A percentile compares a stretch with the other conserved stretches of the same genome.
phyloP scores from a whole-genome alignment of 768 basidiomycete species.

The Amylocystis lapponica region DNA sequence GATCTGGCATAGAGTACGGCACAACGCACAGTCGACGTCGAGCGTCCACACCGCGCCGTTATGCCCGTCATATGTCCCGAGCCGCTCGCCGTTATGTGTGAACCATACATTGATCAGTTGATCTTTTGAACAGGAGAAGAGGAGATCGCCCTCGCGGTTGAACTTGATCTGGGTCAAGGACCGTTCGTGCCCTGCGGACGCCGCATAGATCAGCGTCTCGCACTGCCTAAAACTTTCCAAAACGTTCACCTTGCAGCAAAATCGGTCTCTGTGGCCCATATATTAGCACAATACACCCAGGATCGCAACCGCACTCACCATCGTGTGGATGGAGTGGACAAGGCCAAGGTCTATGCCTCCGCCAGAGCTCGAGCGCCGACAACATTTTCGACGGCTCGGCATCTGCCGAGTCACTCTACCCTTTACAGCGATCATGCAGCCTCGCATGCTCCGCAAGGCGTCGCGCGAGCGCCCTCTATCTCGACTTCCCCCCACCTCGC shows the following conservation, averaged over 20 bases:
- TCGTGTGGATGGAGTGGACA: too few relatives aligned
- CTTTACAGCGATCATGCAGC: background rate
- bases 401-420: background rate
- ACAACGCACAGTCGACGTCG: slow-evolving; percentile 82
- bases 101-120: slow-evolving; percentile 94
- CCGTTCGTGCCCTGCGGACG: slow-evolving; percentile 80
- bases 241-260: slow-evolving; percentile 26
- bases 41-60: slow-evolving; percentile 97
- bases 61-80: slow-evolving; percentile 95
- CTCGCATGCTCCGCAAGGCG: too few relatives aligned
- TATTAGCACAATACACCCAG: too few relatives aligned
- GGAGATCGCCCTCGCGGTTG: slow-evolving; percentile 91
- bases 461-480: too few relatives aligned
- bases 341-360: too few relatives aligned
- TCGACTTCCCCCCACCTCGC: too few relatives aligned
- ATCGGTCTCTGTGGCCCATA: slow-evolving; percentile 31
- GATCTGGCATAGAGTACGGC: background rate
- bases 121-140: slow-evolving; percentile 97
- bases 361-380: too few relatives aligned
- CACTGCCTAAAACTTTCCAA: background rate
- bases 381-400: background rate
- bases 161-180: slow-evolving; percentile 97
- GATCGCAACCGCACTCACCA: too few relatives aligned
- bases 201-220: background rate
- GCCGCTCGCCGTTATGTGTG: slow-evolving; percentile 92